Conservation (phyloP, 345 rosid species). For the Dovyalis caffra region DNA sequence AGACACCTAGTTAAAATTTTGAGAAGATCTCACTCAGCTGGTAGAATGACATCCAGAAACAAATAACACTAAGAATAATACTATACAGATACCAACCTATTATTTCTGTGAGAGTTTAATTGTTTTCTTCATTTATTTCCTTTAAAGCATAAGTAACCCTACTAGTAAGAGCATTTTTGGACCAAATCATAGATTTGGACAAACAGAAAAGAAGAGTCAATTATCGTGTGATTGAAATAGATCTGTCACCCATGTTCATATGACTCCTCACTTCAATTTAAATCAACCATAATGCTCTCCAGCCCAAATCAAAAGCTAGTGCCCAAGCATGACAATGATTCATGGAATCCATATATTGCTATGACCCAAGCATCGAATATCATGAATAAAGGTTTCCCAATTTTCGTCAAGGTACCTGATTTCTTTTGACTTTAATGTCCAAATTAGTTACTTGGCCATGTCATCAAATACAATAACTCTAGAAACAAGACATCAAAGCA, state of each 20-base stretch:
- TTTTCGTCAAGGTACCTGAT: background rate
- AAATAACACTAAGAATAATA: background rate
- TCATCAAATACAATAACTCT: background rate
- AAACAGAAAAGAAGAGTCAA: background rate
- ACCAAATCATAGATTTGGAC: background rate
- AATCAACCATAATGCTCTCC: background rate
- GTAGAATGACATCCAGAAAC: background rate
- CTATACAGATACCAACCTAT: background rate
- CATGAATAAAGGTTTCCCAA: background rate
- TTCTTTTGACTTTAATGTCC: background rate
- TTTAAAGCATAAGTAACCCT: background rate
- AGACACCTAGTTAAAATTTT: background rate
- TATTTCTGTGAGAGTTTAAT: background rate
- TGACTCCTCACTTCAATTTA: background rate
- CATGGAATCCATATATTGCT: background rate
- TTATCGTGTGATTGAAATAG: background rate
- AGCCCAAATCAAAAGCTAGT: conserved; percentile 1
- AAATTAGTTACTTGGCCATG: background rate
- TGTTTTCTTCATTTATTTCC: background rate
- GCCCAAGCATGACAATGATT: background rate
- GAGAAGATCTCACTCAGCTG: background rate
- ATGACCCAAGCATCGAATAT: background rate
- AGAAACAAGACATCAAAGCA: background rate
- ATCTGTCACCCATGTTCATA: background rate
- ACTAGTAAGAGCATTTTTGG: background rate